These are phyloP conservation scores for Helicocarpus griseus DNA, from an alignment of 2,329 filamentous ascomycete species.

Conservation along the genomic window DNA sequence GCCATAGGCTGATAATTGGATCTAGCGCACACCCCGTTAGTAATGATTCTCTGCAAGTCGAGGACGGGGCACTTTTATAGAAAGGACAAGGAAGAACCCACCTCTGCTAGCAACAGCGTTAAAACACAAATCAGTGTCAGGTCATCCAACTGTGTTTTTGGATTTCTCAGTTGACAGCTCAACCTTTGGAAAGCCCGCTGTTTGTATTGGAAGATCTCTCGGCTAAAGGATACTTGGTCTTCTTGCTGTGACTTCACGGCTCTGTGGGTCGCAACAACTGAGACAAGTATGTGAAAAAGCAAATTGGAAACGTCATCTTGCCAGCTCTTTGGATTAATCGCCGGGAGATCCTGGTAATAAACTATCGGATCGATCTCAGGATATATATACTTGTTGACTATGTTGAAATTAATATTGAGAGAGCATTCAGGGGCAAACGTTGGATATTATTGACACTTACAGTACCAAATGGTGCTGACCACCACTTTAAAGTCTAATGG, in stretches of 20 bases:
- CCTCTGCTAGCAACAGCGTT: conserved; percentile 11
- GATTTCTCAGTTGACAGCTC: conserved; percentile 5
- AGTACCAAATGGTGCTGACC: conserved; percentile 12
- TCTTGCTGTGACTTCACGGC: conserved; percentile 8
- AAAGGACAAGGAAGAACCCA: neutral
- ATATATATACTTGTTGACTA: conserved; percentile 11
- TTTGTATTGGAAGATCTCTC: conserved; percentile 11
- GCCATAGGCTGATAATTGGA: conserved; percentile 10
- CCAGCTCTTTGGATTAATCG: conserved; percentile 10
- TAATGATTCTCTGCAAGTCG: neutral
- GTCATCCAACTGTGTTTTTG: conserved; percentile 8
- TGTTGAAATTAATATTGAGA: neutral
- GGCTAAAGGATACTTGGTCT: conserved; percentile 7
- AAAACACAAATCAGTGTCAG: conserved; percentile 11
- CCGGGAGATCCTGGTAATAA: conserved; percentile 2
- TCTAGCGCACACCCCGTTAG: conserved; percentile 6
- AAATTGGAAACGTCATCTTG: conserved; percentile 9
- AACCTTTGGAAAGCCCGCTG: conserved; percentile 6
- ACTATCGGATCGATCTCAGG: conserved; percentile 13
- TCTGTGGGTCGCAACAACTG: conserved; percentile 11
- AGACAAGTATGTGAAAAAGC: conserved; percentile 10
- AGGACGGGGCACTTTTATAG: neutral
- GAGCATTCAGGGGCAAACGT: neutral
- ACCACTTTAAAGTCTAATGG: conserved; percentile 9
- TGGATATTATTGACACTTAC: conserved; percentile 4